phyloP scores from a whole-genome alignment of 139 green algal species.

The Trebouxia sp. region DNA sequence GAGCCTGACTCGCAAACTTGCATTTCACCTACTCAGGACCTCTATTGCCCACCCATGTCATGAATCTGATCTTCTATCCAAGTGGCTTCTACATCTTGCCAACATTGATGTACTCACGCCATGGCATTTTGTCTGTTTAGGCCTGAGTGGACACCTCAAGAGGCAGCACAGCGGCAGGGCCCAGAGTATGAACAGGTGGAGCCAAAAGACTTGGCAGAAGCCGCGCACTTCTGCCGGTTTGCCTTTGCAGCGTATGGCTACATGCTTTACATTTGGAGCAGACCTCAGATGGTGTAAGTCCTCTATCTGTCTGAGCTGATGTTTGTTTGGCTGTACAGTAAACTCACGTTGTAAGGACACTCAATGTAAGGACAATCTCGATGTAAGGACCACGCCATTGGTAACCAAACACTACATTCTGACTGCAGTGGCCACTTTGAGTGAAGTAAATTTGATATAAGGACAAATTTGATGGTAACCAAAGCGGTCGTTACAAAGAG shows the following conservation, averaged over 20 bases:
- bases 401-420: no score
- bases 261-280: constrained; percentile 54
- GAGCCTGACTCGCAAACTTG: no score
- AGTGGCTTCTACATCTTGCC: no score
- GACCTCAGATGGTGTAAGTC: constrained; percentile 30
- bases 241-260: constrained; percentile 60
- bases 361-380: no score
- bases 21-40: no score
- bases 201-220: constrained; percentile 35
- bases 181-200: constrained; percentile 11
- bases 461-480: no score
- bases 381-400: no score
- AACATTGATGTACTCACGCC: not conserved
- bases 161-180: constrained; percentile 16
- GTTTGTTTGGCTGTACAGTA: no score
- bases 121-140: constrained; percentile 6
- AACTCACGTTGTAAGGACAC: no score
- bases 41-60: constrained; percentile 2
- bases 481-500: not conserved
- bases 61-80: no score
- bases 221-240: constrained; percentile 46
- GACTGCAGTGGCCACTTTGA: no score
- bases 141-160: constrained; percentile 4
- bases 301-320: not conserved
- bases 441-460: no score